Percentiles rank a stretch among this genome's conserved stretches.
Evolutionary conservation across 2,329 filamentous ascomycete species (phyloP).

Genomic region (Colletotrichum kahawae): DNA sequence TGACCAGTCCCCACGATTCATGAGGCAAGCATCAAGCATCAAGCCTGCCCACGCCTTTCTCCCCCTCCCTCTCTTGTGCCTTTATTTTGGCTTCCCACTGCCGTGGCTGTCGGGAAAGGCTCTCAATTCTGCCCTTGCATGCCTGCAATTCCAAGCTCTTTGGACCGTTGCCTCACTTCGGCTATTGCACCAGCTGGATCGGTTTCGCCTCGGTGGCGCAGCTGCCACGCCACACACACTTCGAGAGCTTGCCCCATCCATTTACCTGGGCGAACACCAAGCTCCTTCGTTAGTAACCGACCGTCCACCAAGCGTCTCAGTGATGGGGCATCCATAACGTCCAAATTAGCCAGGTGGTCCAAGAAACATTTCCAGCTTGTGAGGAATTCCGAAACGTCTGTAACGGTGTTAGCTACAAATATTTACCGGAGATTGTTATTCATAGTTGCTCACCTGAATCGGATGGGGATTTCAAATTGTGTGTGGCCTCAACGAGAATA

Average conservation of each 20-base stretch:
- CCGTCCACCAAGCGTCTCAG: constrained; percentile 76
- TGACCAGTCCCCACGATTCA: background rate
- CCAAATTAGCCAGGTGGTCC: constrained; percentile 57
- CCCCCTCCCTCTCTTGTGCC: background rate
- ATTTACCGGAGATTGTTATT: background rate
- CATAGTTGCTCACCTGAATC: background rate
- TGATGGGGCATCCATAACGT: constrained; percentile 61
- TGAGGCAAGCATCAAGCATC: background rate
- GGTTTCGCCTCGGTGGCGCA: constrained; percentile 73
- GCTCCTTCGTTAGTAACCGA: constrained; percentile 69
- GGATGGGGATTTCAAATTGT: constrained; percentile 32
- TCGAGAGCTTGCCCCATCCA: constrained; percentile 87
- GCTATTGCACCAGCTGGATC: constrained; percentile 65
- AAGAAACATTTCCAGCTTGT: constrained; percentile 59
- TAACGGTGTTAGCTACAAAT: constrained; percentile 6
- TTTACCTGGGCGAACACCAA: constrained; percentile 75
- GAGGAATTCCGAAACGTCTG: constrained; percentile 52
- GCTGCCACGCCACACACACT: constrained; percentile 85
- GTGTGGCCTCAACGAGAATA: constrained; percentile 66
- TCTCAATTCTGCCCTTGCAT: background rate
- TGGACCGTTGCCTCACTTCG: constrained; percentile 56
- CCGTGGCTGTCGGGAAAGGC: background rate
- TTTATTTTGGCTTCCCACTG: background rate
- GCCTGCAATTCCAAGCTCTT: constrained; percentile 55
- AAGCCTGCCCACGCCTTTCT: background rate